Conservation (phyloP, 1,284 basidiomycete genomes). For the Melampsora americana region DNA sequence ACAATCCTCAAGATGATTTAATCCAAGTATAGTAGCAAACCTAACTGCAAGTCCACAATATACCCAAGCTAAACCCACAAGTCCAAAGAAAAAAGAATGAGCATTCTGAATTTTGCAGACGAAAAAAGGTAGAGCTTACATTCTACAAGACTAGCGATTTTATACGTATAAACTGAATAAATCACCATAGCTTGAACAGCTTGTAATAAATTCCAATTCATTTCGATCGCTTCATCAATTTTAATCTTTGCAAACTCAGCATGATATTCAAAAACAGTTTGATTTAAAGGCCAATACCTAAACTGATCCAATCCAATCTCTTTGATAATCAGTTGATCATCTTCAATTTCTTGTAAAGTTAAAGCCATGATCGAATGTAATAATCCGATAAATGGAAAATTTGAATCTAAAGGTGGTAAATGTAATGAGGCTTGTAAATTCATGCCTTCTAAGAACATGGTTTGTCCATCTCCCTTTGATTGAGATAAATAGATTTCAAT, state of each 20-base stretch:
- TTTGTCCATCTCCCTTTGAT: too few relatives aligned
- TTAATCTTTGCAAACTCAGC: slow-evolving; percentile 21
- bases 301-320: too few relatives aligned
- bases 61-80: slow-evolving; percentile 16
- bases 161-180: slow-evolving; percentile 14
- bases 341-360: slow-evolving; percentile 10
- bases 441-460: too few relatives aligned
- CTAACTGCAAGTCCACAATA: slow-evolving; percentile 20
- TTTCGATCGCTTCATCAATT: slow-evolving; percentile 23
- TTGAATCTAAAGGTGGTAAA: too few relatives aligned
- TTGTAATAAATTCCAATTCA: slow-evolving; percentile 16
- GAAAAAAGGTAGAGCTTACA: too few relatives aligned
- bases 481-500: neutral
- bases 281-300: slow-evolving; percentile 23
- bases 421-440: too few relatives aligned
- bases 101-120: too few relatives aligned
- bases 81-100: neutral
- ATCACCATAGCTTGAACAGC: slow-evolving; percentile 19
- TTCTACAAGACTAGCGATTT: slow-evolving; percentile 13
- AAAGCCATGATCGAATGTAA: slow-evolving; percentile 16
- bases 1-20: slow-evolving; percentile 26
- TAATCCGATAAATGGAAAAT: neutral
- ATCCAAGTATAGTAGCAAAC: slow-evolving; percentile 24
- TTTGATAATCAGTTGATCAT: too few relatives aligned
- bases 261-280: slow-evolving; percentile 17